Conservation (phyloP, 2,329 filamentous ascomycete genomes). For the Ophiocordyceps camponoti-leonardi region DNA sequence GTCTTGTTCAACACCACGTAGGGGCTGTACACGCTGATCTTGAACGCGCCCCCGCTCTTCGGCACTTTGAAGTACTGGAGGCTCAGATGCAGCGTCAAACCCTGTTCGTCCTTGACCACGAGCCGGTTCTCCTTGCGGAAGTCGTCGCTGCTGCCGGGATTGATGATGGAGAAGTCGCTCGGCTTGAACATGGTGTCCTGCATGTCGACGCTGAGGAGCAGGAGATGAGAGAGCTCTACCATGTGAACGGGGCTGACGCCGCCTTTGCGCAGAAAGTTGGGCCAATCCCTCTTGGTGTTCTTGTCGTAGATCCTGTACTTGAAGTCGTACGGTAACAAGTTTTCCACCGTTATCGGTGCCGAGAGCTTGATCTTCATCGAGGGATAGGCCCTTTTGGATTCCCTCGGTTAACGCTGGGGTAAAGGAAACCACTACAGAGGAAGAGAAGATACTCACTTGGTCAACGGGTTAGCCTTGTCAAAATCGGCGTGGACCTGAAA, state of each 20-base stretch:
- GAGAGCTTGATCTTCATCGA: slow-evolving; percentile 89
- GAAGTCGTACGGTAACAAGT: slow-evolving; percentile 91
- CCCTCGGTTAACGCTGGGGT: background rate
- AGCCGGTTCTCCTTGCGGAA: slow-evolving; percentile 71
- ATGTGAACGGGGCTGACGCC: slow-evolving; percentile 95
- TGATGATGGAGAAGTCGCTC: slow-evolving; percentile 95
- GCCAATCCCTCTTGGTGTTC: slow-evolving; percentile 97
- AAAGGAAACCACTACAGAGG: too few species aligned
- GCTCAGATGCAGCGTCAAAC: slow-evolving; percentile 61
- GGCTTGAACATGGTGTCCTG: slow-evolving; percentile 89
- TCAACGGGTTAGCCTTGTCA: slow-evolving; percentile 69
- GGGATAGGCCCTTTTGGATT: slow-evolving; percentile 50
- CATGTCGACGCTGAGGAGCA: slow-evolving; percentile 88
- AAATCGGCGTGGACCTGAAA: slow-evolving; percentile 86
- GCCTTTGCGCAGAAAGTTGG: slow-evolving; percentile 90
- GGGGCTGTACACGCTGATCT: slow-evolving; percentile 84
- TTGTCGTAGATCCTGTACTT: slow-evolving; percentile 99
- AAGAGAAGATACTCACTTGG: slow-evolving; percentile 31
- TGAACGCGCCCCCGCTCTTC: slow-evolving; percentile 88
- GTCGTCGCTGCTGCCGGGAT: slow-evolving; percentile 71
- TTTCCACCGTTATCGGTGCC: slow-evolving; percentile 85
- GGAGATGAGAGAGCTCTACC: slow-evolving; percentile 82
- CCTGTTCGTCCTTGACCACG: slow-evolving; percentile 69
- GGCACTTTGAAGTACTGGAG: slow-evolving; percentile 85
- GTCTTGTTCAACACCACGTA: slow-evolving; percentile 95